Percentiles rank a stretch among this genome's conserved stretches.
phyloP scores from a whole-genome alignment of 108 stramenopile genomes.

The Cyclotella baltica region DNA sequence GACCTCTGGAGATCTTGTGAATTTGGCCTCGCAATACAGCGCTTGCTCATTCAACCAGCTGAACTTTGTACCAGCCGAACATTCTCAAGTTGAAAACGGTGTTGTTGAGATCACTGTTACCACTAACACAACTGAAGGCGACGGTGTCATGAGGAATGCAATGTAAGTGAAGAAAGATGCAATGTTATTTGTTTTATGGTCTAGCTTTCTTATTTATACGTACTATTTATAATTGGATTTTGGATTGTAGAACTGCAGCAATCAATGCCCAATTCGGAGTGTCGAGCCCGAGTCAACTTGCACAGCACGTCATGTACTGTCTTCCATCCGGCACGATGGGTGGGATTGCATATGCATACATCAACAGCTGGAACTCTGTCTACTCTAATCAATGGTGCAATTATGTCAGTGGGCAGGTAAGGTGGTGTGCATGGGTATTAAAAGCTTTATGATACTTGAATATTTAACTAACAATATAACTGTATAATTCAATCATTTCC shows the following conservation, averaged over 20 bases:
- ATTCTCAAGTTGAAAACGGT: constrained; percentile 2
- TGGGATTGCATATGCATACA: constrained; percentile 49
- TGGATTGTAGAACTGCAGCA: constrained; percentile 5
- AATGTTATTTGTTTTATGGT: background rate
- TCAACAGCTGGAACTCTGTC: constrained; percentile 35
- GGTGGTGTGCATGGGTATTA: no score
- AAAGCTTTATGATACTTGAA: no score
- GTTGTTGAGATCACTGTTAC: constrained; percentile 13
- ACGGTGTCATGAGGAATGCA: constrained; percentile 15
- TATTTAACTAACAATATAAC: background rate
- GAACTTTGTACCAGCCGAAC: constrained; percentile 9
- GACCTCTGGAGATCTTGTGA: constrained; percentile 24
- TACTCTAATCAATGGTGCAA: constrained; percentile 47
- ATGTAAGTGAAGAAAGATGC: background rate
- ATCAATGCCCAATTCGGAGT: constrained; percentile 43
- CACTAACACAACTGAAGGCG: background rate
- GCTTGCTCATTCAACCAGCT: constrained; percentile 30
- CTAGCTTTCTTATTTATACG: background rate
- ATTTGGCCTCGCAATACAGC: constrained; percentile 30
- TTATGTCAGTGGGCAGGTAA: constrained; percentile 14
- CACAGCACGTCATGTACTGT: constrained; percentile 71
- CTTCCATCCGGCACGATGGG: constrained; percentile 55
- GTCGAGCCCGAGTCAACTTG: constrained; percentile 24
- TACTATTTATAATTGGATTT: background rate
- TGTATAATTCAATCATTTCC: no score